Evolutionary conservation across 768 basidiomycete species (phyloP).

Genomic region (Rhizopogon roseolus): DNA sequence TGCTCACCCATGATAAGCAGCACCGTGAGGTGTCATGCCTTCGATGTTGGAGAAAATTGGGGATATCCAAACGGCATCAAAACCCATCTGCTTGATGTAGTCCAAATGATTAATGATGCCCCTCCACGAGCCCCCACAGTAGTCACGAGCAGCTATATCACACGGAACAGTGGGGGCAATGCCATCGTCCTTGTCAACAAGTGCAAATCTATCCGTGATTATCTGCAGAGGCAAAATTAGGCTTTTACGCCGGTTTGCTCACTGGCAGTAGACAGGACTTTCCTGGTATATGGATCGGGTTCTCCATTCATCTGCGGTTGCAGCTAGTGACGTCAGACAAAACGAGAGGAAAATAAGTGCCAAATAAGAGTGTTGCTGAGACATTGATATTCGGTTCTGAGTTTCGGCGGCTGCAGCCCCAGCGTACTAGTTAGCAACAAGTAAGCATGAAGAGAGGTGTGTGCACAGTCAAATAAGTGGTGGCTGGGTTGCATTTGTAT

Average conservation of each 20-base stretch:
- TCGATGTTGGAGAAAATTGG: slow-evolving; percentile 49
- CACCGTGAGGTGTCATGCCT: slow-evolving; percentile 42
- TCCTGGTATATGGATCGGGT: slow-evolving; percentile 53
- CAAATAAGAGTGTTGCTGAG: not conserved
- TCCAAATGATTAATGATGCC: slow-evolving; percentile 51
- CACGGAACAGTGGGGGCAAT: slow-evolving; percentile 32
- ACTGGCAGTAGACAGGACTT: slow-evolving; percentile 3
- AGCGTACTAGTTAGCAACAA: not conserved
- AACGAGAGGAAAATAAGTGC: slow-evolving; percentile 2
- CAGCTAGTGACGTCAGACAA: slow-evolving; percentile 20
- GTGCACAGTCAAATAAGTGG: slow-evolving; percentile 1
- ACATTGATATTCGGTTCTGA: not conserved
- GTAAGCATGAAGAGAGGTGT: not conserved
- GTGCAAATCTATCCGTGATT: slow-evolving; percentile 60
- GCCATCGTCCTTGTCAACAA: slow-evolving; percentile 29
- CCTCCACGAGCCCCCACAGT: slow-evolving; percentile 57
- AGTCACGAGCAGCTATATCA: slow-evolving; percentile 40
- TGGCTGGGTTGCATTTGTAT: slow-evolving; percentile 4
- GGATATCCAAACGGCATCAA: slow-evolving; percentile 57
- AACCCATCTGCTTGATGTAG: slow-evolving; percentile 61
- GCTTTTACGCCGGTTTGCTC: not conserved
- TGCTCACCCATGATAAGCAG: slow-evolving; percentile 52
- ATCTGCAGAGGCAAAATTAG: slow-evolving; percentile 23
- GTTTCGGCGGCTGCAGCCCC: not conserved
- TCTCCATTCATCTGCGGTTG: slow-evolving; percentile 45